Base-by-base conservation (phyloP, 2,329 filamentous ascomycete genomes). In the Aspergillus versicolor region DNA sequence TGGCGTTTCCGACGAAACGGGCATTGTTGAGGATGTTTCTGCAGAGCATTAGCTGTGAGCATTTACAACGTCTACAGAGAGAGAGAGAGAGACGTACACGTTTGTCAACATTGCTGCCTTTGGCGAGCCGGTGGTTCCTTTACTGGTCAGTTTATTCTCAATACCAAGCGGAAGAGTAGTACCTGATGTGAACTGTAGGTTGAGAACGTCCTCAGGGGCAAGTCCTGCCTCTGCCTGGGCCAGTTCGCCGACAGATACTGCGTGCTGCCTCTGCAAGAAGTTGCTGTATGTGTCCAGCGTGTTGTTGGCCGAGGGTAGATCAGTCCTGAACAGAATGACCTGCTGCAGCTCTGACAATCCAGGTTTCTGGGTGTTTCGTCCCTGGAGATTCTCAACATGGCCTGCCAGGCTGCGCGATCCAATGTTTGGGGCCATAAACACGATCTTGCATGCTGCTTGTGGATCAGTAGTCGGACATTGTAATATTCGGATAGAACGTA, bases 11-110 rank as follows among this genome's bases (percentile, higher is more conserved):
- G 43, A 97, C 93, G 55, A 90, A 84, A 30, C 83, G 81, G n/a
- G 91, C 92, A 71, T 97, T 96, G 76, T 97, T 97, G 22, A 69
- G n/a, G 5, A 70, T 54, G 40, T 68, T 69, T 5, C n/a, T n/a
- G n/a, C n/a, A n/a, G n/a, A n/a, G n/a, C n/a, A n/a, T n/a, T n/a
- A n/a, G n/a, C n/a, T n/a, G n/a, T n/a, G n/a, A n/a, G n/a, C n/a
- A n/a, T n/a, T n/a, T n/a, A n/a, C n/a, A n/a, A n/a, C n/a, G n/a
- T n/a, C n/a, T n/a, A n/a, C n/a, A n/a, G n/a, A n/a, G n/a, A n/a
- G n/a, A n/a, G n/a, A n/a, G n/a, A n/a, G n/a, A n/a, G n/a, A 19
- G 19, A 70, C 79, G 69, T 72, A 83, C 81, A 84, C 81, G 62
- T 87, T 84, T 3, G 85, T 88, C 62, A 89, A 76, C 84, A 87